These are phyloP conservation scores for Penicillium bialowiezense DNA, from an alignment of 495 filamentous ascomycete species.

Conservation along the genomic window DNA sequence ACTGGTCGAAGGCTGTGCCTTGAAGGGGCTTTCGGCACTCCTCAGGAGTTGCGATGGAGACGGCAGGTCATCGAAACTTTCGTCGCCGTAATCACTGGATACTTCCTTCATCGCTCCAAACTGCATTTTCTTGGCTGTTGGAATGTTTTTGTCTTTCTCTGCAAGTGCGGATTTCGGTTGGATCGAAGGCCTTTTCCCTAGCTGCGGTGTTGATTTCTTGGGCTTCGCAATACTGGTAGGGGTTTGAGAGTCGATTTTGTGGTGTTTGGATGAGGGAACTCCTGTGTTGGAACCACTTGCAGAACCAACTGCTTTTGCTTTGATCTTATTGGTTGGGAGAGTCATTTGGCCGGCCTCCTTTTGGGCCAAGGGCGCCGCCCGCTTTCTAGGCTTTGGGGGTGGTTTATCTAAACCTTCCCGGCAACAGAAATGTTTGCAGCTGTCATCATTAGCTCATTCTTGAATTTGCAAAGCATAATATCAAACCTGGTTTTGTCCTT, in stretches of 20 bases:
- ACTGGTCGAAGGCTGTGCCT: no score
- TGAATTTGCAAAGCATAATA: slow-evolving; percentile 25
- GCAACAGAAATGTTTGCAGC: slow-evolving; percentile 84
- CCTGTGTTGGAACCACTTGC: neutral
- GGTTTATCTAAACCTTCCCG: slow-evolving; percentile 81
- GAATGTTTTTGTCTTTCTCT: neutral
- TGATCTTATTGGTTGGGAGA: slow-evolving; percentile 24
- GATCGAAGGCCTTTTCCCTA: neutral
- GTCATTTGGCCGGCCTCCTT: slow-evolving; percentile 30
- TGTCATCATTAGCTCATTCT: slow-evolving; percentile 20
- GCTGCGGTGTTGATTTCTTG: neutral
- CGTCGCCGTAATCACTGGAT: slow-evolving; percentile 36
- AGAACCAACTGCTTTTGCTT: no score
- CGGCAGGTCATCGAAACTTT: slow-evolving; percentile 40
- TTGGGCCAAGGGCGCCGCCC: slow-evolving; percentile 5
- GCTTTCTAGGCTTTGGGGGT: slow-evolving; percentile 57
- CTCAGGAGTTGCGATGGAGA: slow-evolving; percentile 30
- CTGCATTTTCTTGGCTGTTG: neutral
- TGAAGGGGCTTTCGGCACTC: no score
- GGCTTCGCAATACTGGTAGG: neutral
- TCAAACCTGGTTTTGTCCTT: slow-evolving; percentile 62
- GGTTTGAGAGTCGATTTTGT: neutral
- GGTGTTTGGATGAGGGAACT: neutral
- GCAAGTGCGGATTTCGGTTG: neutral
- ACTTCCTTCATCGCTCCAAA: slow-evolving; percentile 1